Base-by-base conservation (phyloP, 345 rosid genomes). In the Mangifera indica region DNA sequence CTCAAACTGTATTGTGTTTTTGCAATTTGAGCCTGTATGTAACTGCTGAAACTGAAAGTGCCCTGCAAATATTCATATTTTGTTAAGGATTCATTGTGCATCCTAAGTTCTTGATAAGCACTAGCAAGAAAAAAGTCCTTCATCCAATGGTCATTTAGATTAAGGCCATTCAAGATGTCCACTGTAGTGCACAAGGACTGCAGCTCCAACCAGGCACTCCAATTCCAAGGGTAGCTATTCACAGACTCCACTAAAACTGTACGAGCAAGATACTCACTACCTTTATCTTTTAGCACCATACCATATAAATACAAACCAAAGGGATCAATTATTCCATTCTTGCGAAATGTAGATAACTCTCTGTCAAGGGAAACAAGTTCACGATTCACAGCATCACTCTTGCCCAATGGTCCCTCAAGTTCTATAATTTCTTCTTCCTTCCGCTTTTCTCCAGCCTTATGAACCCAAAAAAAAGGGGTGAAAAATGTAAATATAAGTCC, bases 201-300 rank as follows among this genome's bases (percentile, higher is more conserved):
- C 74, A 95, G 86, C 84, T 91, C 97, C 12, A 83, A 88, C 99
- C 99, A 95, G 62, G 99, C 99, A 86, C 77, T 89, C 99, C 99
- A 95, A 74, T 95, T 95, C 99, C 99, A 95, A 29, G 99, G 98
- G 72, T 95, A 95, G 81, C 81, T 82, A 79, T 92, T 95, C 54
- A 95, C 97, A 34, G 98, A 95, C 73, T 95, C 98, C 78, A 89
- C 88, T 7, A 92, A 89, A 77, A 85, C 84, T 25, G 86, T 85
- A 46, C 92, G 84, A 8, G 92, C 93, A 68, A 91, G 91, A 75
- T 71, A 84, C 62, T 87, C 94, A 64, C 80, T 89, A 37, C 98
- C 99, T 81, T 89, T 92, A 71, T 87, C 89, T 87, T 95, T 95
- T 48, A 95, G 93, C 73, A 92, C 93, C 44, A 92, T 77, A 75